Conservation (phyloP, 495 filamentous ascomycete species). For the Achaetomiella virescens region DNA sequence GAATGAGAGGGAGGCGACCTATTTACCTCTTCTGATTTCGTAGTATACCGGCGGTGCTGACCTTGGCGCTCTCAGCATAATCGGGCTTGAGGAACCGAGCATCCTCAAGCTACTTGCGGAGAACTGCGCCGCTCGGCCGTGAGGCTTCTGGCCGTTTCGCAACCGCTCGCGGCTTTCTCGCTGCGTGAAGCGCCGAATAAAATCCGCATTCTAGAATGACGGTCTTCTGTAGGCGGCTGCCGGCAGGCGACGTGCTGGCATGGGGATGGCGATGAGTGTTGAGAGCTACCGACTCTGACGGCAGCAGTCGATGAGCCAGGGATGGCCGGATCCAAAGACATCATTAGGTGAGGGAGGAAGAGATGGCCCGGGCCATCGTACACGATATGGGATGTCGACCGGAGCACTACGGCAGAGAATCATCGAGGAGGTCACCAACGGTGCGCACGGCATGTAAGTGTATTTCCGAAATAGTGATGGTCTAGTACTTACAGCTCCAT, state of each 20-base stretch:
- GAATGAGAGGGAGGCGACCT: background rate
- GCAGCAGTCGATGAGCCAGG: background rate
- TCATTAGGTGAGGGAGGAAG: too few relatives aligned
- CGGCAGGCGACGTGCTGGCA: slow-evolving; percentile 10
- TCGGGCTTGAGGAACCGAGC: slow-evolving; percentile 13
- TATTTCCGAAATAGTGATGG: too few relatives aligned
- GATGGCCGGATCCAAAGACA: background rate
- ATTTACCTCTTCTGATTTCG: slow-evolving; percentile 19
- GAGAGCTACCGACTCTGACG: slow-evolving; percentile 1
- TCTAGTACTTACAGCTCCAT: too few relatives aligned
- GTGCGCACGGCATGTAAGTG: too few relatives aligned
- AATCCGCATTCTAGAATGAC: slow-evolving; percentile 15
- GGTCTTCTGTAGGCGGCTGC: slow-evolving; percentile 2
- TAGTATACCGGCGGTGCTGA: slow-evolving; percentile 16
- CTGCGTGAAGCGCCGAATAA: slow-evolving; percentile 14
- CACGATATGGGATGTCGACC: too few relatives aligned
- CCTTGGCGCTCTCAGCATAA: slow-evolving; percentile 14
- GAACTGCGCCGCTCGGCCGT: slow-evolving; percentile 11
- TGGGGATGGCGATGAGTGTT: slow-evolving; percentile 3
- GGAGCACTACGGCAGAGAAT: too few relatives aligned
- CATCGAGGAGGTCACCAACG: too few relatives aligned
- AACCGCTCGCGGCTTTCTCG: background rate
- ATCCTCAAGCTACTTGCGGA: slow-evolving; percentile 6
- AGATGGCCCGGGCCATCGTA: too few relatives aligned
- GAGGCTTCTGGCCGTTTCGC: background rate